These are phyloP conservation scores for thale cress (Arabidopsis thaliana) DNA, from an alignment of 345 rosid species.

Conservation along the genomic window TAIR10.1 NC_003074.8:3834501-3835000, in stretches of 20 bases:
- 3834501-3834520: conserved; percentile 71
- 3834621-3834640: conserved; percentile 89
- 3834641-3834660: conserved; percentile 77
- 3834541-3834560: conserved; percentile 91
- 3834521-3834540: conserved; percentile 79
- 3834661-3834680: conserved; percentile 92
- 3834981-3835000: conserved; percentile 88
- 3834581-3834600: conserved; percentile 90
- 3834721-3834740: conserved; percentile 91
- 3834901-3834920: conserved; percentile 92
- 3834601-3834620: conserved; percentile 91
- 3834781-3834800: conserved; percentile 93
- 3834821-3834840: conserved; percentile 90
- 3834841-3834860: conserved; percentile 52
- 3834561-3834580: conserved; percentile 86
- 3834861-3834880: conserved; percentile 81
- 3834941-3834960: conserved; percentile 94
- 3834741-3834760: conserved; percentile 98
- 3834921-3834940: conserved; percentile 94
- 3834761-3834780: conserved; percentile 95
- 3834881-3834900: conserved; percentile 95
- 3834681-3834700: conserved; percentile 92
- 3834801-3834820: conserved; percentile 94
- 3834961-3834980: conserved; percentile 93
- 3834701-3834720: conserved; percentile 85